Evolutionary conservation across 805 yeast species (phyloP).

Genomic region (Soucietia sequanensis): DNA sequence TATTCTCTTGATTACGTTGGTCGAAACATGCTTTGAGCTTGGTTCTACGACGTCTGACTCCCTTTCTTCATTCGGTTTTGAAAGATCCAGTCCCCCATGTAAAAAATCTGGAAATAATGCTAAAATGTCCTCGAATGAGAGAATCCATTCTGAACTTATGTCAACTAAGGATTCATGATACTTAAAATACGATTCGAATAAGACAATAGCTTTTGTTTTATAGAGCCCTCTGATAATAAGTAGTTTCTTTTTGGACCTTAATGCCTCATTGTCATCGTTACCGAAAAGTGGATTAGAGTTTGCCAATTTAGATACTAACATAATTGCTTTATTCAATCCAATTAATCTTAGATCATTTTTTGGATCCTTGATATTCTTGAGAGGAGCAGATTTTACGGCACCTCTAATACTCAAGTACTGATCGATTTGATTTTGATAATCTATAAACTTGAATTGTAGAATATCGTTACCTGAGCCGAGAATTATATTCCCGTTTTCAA

Average conservation of each 20-base stretch:
- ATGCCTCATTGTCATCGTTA: conserved; percentile 8
- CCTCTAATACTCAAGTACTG: conserved; percentile 28
- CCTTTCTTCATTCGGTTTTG: too few species aligned
- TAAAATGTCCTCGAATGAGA: conserved; percentile 33
- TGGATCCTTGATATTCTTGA: conserved; percentile 20
- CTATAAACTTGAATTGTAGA: conserved; percentile 26
- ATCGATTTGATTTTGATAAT: conserved; percentile 34
- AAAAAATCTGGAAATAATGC: conserved; percentile 39
- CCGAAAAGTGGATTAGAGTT: conserved; percentile 24
- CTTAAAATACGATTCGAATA: conserved; percentile 32
- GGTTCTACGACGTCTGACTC: not conserved
- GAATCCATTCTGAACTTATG: conserved; percentile 41
- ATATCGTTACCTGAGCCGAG: conserved; percentile 30
- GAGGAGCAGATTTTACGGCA: conserved; percentile 15
- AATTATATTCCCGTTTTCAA: conserved; percentile 11
- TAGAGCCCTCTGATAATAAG: conserved; percentile 34
- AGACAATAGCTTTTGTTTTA: conserved; percentile 27
- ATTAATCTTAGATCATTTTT: conserved; percentile 25
- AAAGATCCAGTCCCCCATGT: conserved; percentile 20
- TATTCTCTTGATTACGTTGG: conserved; percentile 17
- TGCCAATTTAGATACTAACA: conserved; percentile 25
- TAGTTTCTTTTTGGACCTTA: conserved; percentile 27
- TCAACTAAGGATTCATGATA: conserved; percentile 41
- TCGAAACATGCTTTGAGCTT: conserved; percentile 4
- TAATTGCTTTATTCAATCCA: conserved; percentile 35